Percentiles rank a stretch among this genome's conserved stretches.
Conservation (phyloP, 371 early-diverging fungal species). For the Apophysomyces sp. region DNA sequence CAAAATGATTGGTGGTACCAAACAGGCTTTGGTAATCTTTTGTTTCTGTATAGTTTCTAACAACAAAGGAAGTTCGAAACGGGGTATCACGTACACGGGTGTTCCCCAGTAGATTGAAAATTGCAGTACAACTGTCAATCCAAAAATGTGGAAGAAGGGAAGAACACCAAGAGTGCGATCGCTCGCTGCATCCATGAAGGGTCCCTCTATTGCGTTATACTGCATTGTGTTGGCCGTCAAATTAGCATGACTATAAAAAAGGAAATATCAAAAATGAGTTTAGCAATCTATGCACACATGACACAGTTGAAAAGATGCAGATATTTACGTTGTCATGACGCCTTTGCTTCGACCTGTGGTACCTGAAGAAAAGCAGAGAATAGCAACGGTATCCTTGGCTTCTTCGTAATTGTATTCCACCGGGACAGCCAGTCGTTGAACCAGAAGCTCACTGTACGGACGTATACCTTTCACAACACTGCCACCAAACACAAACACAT, state of each 20-base stretch:
- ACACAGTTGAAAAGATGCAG: too few relatives aligned
- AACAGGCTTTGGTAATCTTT: conserved; percentile 67
- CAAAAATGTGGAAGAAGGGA: conserved; percentile 86
- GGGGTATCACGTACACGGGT: conserved; percentile 58
- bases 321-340: conserved; percentile 32
- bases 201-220: conserved; percentile 22
- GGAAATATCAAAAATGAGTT: too few relatives aligned
- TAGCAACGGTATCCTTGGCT: conserved; percentile 57
- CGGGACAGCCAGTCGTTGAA: conserved; percentile 3
- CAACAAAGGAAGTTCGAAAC: conserved; percentile 61
- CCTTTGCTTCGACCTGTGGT: conserved; percentile 77
- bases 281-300: not conserved
- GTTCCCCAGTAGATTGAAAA: conserved; percentile 33
- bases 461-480: conserved; percentile 30
- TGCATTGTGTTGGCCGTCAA: conserved; percentile 74
- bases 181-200: conserved; percentile 13
- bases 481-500: conserved; percentile 63
- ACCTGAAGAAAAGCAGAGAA: conserved; percentile 88
- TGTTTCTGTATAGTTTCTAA: conserved; percentile 63
- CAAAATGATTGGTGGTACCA: conserved; percentile 79
- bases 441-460: conserved; percentile 28
- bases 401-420: not conserved
- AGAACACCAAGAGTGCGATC: conserved; percentile 58
- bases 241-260: conserved; percentile 61
- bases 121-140: conserved; percentile 42